Percentiles rank a stretch among this genome's conserved stretches.
These are phyloP conservation scores for Trichoderma semiorbis DNA, from an alignment of 2,329 filamentous ascomycete genomes.

Conservation along the genomic window DNA sequence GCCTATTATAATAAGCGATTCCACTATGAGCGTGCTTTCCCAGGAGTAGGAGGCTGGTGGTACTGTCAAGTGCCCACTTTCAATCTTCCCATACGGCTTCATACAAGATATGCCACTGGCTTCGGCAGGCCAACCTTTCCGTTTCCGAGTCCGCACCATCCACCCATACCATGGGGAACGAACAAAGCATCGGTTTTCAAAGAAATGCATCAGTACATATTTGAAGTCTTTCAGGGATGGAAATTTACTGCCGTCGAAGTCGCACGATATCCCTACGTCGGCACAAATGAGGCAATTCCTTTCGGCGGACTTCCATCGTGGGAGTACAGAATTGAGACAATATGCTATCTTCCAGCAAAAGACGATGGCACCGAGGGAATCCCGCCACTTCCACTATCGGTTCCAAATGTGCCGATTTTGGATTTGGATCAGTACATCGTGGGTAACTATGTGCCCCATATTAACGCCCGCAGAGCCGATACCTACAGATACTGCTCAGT, in stretches of 20 bases:
- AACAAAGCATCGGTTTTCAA: too few relatives aligned
- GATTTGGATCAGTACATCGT: too few relatives aligned
- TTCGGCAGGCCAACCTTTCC: background rate
- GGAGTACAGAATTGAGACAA: background rate
- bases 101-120: background rate
- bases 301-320: background rate
- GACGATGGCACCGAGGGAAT: background rate
- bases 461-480: background rate
- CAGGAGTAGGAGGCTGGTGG: too few relatives aligned
- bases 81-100: background rate
- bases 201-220: background rate
- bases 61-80: too few relatives aligned
- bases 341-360: background rate
- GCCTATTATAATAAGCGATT: too few relatives aligned
- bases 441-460: too few relatives aligned
- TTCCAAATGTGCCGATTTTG: background rate
- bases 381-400: background rate
- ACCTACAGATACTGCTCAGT: slow-evolving; percentile 20
- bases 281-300: background rate
- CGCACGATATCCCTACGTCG: background rate
- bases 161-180: background rate
- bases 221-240: background rate
- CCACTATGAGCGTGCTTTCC: too few relatives aligned
- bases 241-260: background rate
- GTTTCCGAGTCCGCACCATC: background rate